Evolutionary conservation across 2,329 filamentous ascomycete genomes (phyloP), one percentile per base, ranked within the genome.

Genomic region (Fusarium albosuccineum): DNA sequence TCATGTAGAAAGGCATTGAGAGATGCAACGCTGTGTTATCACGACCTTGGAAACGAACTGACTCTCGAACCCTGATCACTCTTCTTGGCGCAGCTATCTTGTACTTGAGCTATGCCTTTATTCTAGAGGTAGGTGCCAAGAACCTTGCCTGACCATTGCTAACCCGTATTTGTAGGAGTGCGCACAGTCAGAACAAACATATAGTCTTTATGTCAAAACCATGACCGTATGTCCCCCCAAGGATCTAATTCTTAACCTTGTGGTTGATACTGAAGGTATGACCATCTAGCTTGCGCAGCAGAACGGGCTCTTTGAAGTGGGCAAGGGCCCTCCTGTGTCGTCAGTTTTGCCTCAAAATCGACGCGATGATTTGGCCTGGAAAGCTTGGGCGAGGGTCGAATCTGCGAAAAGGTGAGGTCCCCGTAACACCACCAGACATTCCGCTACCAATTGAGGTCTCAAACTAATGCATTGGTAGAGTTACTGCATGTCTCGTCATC

Each of bases 371-470:
- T 29, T 13, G 8, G 17, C 34, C 1, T 64, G 62, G 62, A 63
- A 64, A 3, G 33, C 53, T 3, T 63, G 62, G 62, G 62, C 62
- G 9, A 26, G 62, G 14, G 34, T 39, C 1, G 49, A 54, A 16
- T 36, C 27, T 22, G 13, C 36, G 10, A 53, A 53, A 44, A 57
- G 40, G 55, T 57, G 14, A 42, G 16, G 13, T 29, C 26, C 36
- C 14, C 14, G n/a, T 4, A 40, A 40, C 37, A n/a, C 37, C 4
- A 22, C 22, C 5, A 3, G 22, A 22, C 22, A 22, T 22, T 22
- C 4, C 22, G 22, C 22, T 22, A 22, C 22, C 27, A 46, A n/a
- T 17, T 33, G 14, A 4, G 8, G 41, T 27, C 8, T 27, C 5
- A 45, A n/a, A 30, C 14, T 45, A 10, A 45, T 27, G 33, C 10